phyloP scores from a whole-genome alignment of 1,284 basidiomycete genomes.

The Mycosarcoma mackinlayi region DNA sequence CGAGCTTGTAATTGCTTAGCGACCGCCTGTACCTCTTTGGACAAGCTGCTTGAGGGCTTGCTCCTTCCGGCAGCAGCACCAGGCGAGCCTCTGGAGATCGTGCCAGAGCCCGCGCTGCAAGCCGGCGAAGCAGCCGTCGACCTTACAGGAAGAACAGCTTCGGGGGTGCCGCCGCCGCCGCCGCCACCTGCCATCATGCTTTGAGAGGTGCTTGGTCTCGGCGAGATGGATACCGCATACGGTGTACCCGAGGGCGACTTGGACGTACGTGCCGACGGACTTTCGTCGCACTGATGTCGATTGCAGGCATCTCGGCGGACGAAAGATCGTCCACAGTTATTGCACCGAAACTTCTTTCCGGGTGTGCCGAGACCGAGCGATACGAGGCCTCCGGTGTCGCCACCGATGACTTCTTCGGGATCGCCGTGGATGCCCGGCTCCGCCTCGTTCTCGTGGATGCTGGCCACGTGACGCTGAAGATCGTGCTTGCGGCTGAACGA shows the following conservation, averaged over 20 bases:
- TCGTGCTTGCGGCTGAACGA: constrained; percentile 91
- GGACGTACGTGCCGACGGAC: constrained; percentile 16
- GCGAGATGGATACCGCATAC: constrained; percentile 22
- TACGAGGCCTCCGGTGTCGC: constrained; percentile 53
- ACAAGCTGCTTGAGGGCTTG: constrained; percentile 26
- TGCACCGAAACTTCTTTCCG: constrained; percentile 63
- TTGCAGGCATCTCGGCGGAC: constrained; percentile 63
- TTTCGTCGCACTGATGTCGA: constrained; percentile 57
- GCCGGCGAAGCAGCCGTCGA: constrained; percentile 3
- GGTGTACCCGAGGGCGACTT: constrained; percentile 25
- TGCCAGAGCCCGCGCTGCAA: neutral
- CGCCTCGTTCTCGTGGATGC: constrained; percentile 74
- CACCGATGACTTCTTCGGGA: constrained; percentile 48
- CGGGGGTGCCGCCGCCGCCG: constrained; percentile 5
- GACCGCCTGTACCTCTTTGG: constrained; percentile 44
- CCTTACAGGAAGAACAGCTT: constrained; percentile 6
- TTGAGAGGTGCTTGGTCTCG: constrained; percentile 13
- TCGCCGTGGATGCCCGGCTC: constrained; percentile 58
- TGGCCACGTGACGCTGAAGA: constrained; percentile 82
- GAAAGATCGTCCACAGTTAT: constrained; percentile 59
- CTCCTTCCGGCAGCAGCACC: constrained; percentile 1
- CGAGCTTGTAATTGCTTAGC: constrained; percentile 45
- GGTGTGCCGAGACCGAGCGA: constrained; percentile 61
- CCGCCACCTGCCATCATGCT: constrained; percentile 1
- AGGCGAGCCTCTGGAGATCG: constrained; percentile 13